Base-by-base conservation (phyloP, 805 yeast genomes). In the Candida hungchunana region DNA sequence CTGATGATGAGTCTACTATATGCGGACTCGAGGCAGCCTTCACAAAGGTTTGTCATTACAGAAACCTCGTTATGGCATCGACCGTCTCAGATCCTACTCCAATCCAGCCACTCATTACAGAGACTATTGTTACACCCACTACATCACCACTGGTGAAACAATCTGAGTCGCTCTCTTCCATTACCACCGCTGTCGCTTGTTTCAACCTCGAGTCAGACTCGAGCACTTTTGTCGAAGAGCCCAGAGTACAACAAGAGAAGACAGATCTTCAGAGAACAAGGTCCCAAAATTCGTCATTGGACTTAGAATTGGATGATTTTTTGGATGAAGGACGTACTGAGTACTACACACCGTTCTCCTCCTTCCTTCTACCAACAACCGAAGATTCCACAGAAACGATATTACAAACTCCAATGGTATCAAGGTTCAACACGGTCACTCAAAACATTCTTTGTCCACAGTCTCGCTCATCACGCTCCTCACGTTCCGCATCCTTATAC, bases 181-280 rank as follows among this genome's bases (percentile, higher is more conserved):
- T 61, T 15, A 51, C 57, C 6, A 55, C 66, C 4, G 60, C 59
- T 7, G 49, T 62, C 26, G 69, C 67, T 5, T 61, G 66, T 28
- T 56, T 63, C 31, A 48, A 58, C 19, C 23, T 60, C 6, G 54
- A 51, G 29, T 51, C 55, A 1, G 55, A 51, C 29, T 18, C 47
- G 63, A 69, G 53, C 57, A 69, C 55, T 65, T 69, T 44, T 36
- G 74, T 67, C 23, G 67, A 64, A 17, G 59, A 43, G 4, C 29
- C 21, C 18, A n/a, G n/a, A n/a, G 13, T 15, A 33, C 46, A 34
- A 16, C 26, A 26, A 19, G 18, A 29, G 31, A 22, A 9, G 9
- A 17, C 24, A n/a, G 32, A 10, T 11, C 21, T 18, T 11, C 27
- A 18, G 2, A 29, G 45, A 14, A 17, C 33, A 7, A 28, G 26